phyloP scores from a whole-genome alignment of 306 rosid genomes.

The Corylus americana region DNA sequence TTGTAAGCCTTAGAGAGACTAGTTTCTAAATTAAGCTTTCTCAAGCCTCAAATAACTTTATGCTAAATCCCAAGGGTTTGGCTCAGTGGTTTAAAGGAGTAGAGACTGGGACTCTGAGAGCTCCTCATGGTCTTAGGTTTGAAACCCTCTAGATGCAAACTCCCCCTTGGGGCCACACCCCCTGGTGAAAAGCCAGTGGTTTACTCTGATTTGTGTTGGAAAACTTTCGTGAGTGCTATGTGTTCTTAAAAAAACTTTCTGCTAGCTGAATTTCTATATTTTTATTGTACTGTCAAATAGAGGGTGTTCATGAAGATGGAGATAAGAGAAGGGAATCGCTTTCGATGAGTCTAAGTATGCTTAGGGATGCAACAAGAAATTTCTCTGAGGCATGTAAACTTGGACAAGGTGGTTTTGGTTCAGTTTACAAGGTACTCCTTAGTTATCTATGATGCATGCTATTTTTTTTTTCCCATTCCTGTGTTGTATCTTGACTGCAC shows the following conservation, averaged over 20 bases:
- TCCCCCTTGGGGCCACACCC: too few relatives aligned
- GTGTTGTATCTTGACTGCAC: background rate
- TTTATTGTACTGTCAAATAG: background rate
- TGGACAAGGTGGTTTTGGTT: conserved; percentile 39
- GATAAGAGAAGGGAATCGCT: conserved; percentile 1
- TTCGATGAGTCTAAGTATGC: conserved; percentile 20
- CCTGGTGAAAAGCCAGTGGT: too few relatives aligned
- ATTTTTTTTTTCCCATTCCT: background rate
- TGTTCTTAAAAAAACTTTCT: background rate
- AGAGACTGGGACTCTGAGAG: too few relatives aligned
- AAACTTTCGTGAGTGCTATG: background rate
- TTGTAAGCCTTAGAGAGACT: background rate
- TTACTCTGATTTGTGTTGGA: too few relatives aligned
- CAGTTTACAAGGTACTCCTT: background rate
- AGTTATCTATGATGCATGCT: background rate
- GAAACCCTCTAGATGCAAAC: too few relatives aligned
- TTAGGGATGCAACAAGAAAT: conserved; percentile 27
- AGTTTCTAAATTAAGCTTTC: background rate
- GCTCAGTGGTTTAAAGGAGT: too few relatives aligned
- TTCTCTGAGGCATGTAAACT: conserved; percentile 32
- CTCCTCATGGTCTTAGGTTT: too few relatives aligned
- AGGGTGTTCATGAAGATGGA: conserved; percentile 7
- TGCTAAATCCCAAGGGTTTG: background rate
- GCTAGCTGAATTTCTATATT: background rate
- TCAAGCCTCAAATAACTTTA: background rate